Percentiles rank a stretch among this genome's conserved stretches.
Evolutionary conservation across 176 grass and related monocot species (phyloP).

Genomic region (Oropetium thomaeum): DNA sequence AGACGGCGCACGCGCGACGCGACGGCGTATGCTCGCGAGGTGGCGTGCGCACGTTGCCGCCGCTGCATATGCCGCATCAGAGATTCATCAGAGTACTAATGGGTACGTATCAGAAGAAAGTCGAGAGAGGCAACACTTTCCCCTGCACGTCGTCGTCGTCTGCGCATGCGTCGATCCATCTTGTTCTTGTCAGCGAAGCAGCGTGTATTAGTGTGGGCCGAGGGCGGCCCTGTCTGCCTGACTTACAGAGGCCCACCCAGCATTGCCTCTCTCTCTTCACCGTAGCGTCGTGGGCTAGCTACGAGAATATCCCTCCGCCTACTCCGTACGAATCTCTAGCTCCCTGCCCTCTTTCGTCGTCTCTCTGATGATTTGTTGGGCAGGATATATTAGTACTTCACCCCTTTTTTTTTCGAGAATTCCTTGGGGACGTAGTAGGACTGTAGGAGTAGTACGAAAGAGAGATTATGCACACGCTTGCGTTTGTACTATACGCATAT

Average conservation of each 20-base stretch:
- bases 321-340: neutral
- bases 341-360: neutral
- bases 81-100: too few relatives aligned
- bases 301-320: conserved; percentile 42
- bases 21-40: too few relatives aligned
- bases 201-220: neutral
- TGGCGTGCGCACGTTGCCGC: too few relatives aligned
- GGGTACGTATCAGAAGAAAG: too few relatives aligned
- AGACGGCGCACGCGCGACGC: too few relatives aligned
- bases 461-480: conserved; percentile 1
- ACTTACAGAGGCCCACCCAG: neutral
- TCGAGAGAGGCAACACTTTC: too few relatives aligned
- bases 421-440: too few relatives aligned
- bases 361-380: conserved; percentile 34
- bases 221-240: too few relatives aligned
- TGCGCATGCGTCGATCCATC: conserved; percentile 22
- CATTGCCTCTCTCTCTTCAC: too few relatives aligned
- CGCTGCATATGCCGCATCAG: too few relatives aligned
- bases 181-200: conserved; percentile 24
- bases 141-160: neutral
- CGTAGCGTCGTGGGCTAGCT: neutral
- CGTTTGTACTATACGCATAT: neutral
- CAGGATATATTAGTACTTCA: conserved; percentile 25
- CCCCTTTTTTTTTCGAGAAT: too few relatives aligned
- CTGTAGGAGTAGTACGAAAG: too few relatives aligned